A percentile compares a stretch with the other conserved stretches of the same genome.
phyloP scores from a whole-genome alignment of 1,284 basidiomycete genomes.

The Ganoderma boninense region DNA sequence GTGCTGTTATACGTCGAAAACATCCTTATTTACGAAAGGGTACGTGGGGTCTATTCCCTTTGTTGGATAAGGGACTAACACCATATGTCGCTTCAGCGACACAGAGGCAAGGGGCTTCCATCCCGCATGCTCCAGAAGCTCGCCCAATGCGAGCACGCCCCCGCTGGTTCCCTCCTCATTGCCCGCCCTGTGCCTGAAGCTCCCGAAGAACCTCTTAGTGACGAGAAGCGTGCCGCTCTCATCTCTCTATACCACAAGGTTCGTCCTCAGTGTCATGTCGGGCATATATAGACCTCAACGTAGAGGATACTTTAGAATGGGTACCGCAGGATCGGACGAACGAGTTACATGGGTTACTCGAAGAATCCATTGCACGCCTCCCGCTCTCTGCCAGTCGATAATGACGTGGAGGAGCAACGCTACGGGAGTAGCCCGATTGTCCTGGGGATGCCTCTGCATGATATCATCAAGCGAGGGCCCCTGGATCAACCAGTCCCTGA shows the following conservation, averaged over 20 bases:
- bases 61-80: background rate
- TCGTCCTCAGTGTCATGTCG: background rate
- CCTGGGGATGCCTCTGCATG: background rate
- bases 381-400: conserved; percentile 12
- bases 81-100: conserved; percentile 10
- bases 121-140: conserved; percentile 37
- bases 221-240: background rate
- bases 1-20: conserved; percentile 39
- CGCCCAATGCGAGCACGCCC: conserved; percentile 33
- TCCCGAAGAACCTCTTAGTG: background rate
- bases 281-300: background rate
- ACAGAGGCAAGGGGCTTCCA: conserved; percentile 36
- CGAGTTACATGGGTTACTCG: conserved; percentile 23
- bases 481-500: background rate
- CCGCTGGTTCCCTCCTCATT: conserved; percentile 27
- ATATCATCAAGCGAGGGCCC: background rate
- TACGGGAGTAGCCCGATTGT: background rate
- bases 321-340: conserved; percentile 30
- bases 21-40: conserved; percentile 36
- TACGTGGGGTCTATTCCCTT: conserved; percentile 11
- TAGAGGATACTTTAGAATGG: conserved; percentile 15
- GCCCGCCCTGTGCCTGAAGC: conserved; percentile 32
- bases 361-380: conserved; percentile 22
- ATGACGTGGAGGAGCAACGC: conserved; percentile 18
- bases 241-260: background rate